Evolutionary conservation across 768 basidiomycete species (phyloP).

Genomic region (Mycena maculata): DNA sequence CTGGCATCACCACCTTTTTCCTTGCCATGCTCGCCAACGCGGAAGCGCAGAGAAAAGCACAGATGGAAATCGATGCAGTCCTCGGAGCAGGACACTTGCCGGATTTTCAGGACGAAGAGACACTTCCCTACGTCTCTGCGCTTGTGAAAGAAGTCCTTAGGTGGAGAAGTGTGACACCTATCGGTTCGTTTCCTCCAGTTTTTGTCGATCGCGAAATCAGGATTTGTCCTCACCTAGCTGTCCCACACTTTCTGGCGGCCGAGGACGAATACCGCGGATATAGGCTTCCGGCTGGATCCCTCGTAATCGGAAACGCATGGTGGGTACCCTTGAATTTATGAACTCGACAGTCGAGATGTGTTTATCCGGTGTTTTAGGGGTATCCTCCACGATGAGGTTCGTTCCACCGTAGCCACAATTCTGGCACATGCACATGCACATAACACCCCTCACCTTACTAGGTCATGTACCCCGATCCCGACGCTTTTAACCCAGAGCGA

Average conservation of each 20-base stretch:
- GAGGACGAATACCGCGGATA: slow-evolving; percentile 52
- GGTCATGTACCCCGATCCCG: background rate
- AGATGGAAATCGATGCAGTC: slow-evolving; percentile 52
- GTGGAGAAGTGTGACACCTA: slow-evolving; percentile 46
- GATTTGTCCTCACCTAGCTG: no score
- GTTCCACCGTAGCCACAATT: background rate
- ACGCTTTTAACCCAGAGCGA: slow-evolving; percentile 3
- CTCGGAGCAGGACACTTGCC: slow-evolving; percentile 50
- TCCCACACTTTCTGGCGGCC: slow-evolving; percentile 42
- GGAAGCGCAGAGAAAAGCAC: slow-evolving; percentile 47
- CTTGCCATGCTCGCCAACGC: slow-evolving; percentile 52
- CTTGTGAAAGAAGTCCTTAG: slow-evolving; percentile 50
- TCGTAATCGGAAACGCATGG: slow-evolving; percentile 33
- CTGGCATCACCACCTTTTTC: slow-evolving; percentile 47
- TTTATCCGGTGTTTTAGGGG: background rate
- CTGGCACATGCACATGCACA: background rate
- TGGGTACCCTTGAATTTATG: background rate
- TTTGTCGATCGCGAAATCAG: background rate
- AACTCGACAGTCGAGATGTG: background rate
- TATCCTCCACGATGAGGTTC: background rate
- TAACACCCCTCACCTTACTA: background rate
- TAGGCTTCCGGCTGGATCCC: slow-evolving; percentile 46
- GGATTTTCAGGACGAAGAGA: slow-evolving; percentile 42
- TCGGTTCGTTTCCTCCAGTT: slow-evolving; percentile 37
- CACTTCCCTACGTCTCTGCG: slow-evolving; percentile 49